These are phyloP conservation scores for Colletotrichum kahawae DNA, from an alignment of 2,329 filamentous ascomycete genomes.

Conservation along the genomic window DNA sequence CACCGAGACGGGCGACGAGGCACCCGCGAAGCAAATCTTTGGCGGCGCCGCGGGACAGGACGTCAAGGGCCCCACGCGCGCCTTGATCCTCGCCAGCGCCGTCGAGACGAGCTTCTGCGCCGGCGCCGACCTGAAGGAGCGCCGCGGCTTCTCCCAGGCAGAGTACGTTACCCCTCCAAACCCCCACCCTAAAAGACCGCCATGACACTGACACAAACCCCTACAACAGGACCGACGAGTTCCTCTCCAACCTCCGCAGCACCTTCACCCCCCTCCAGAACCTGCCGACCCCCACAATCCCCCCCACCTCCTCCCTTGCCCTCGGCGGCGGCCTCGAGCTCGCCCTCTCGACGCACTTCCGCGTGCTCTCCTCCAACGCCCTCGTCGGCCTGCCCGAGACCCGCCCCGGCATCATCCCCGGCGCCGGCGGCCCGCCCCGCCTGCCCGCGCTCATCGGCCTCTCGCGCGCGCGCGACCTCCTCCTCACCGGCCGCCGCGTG, in stretches of 20 bases:
- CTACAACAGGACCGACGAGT: conserved; percentile 70
- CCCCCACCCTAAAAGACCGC: background rate
- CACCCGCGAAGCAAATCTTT: conserved; percentile 43
- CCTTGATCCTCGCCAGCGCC: conserved; percentile 82
- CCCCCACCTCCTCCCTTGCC: conserved; percentile 83
- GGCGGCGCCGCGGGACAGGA: conserved; percentile 50
- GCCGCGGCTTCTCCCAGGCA: conserved; percentile 74
- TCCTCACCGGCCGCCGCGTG: conserved; percentile 89
- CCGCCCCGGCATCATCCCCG: conserved; percentile 89
- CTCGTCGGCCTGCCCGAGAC: conserved; percentile 88
- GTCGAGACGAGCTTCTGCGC: conserved; percentile 91
- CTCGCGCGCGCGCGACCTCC: conserved; percentile 83
- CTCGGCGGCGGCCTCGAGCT: conserved; percentile 95
- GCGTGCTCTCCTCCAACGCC: conserved; percentile 82
- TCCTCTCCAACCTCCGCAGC: conserved; percentile 76
- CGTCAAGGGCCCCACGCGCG: conserved; percentile 69
- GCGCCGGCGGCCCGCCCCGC: conserved; percentile 90
- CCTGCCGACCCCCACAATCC: conserved; percentile 89
- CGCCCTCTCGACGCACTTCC: conserved; percentile 86
- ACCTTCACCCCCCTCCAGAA: conserved; percentile 76
- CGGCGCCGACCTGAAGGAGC: conserved; percentile 92
- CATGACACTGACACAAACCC: background rate
- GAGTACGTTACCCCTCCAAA: conserved; percentile 62
- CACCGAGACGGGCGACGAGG: conserved; percentile 54
- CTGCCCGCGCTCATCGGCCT: conserved; percentile 83